Percentiles rank a stretch among this genome's conserved stretches.
Evolutionary conservation across 495 filamentous ascomycete genomes (phyloP).

Genomic region (Hypoxylon lenormandii): DNA sequence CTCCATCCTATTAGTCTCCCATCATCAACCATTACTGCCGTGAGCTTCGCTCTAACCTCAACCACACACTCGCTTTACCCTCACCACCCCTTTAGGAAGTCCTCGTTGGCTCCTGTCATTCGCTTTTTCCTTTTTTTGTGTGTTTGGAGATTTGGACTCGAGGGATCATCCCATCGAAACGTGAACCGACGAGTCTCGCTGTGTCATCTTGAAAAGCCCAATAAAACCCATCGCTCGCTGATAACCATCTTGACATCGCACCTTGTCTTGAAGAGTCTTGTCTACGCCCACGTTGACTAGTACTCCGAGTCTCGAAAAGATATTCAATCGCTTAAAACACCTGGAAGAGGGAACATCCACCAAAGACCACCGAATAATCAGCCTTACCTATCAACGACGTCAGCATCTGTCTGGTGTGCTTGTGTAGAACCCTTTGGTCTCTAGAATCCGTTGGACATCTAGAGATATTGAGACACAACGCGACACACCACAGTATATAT

Average conservation of each 20-base stretch:
- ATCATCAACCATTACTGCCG: slow-evolving; percentile 50
- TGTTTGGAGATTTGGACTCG: slow-evolving; percentile 57
- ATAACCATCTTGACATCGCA: slow-evolving; percentile 44
- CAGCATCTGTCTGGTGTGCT: slow-evolving; percentile 27
- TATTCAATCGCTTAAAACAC: slow-evolving; percentile 56
- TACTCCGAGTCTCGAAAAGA: slow-evolving; percentile 48
- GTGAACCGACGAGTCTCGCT: slow-evolving; percentile 39
- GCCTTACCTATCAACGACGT: slow-evolving; percentile 22
- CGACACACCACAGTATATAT: slow-evolving; percentile 5
- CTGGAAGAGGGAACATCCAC: slow-evolving; percentile 46
- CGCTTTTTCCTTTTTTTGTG: slow-evolving; percentile 65
- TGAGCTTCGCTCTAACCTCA: slow-evolving; percentile 57
- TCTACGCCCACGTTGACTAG: slow-evolving; percentile 39
- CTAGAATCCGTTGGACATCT: slow-evolving; percentile 19
- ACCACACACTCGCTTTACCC: slow-evolving; percentile 65
- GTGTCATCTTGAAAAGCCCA: slow-evolving; percentile 31
- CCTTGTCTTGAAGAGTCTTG: slow-evolving; percentile 35
- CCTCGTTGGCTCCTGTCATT: slow-evolving; percentile 75
- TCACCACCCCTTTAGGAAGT: slow-evolving; percentile 64
- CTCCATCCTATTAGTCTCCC: slow-evolving; percentile 49
- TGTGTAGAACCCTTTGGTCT: slow-evolving; percentile 31
- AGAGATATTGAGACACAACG: slow-evolving; percentile 15
- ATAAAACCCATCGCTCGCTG: slow-evolving; percentile 25
- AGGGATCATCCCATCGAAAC: slow-evolving; percentile 40
- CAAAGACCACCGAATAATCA: slow-evolving; percentile 33